These are phyloP conservation scores for Prinsepia uniflora DNA, from an alignment of 306 rosid genomes.

Conservation along the genomic window DNA sequence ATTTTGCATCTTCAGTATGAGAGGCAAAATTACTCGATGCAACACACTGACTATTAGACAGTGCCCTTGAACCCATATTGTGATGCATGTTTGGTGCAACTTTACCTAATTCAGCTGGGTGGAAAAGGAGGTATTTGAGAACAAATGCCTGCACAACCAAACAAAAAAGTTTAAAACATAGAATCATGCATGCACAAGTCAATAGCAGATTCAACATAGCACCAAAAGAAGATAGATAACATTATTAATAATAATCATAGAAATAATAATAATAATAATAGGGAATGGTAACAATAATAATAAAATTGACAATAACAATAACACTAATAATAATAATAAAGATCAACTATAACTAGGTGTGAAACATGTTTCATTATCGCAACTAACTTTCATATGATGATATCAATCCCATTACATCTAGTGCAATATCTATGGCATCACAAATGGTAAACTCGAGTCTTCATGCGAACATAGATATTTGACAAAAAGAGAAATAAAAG, in stretches of 20 bases:
- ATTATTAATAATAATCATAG: not conserved
- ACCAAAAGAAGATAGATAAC: not conserved
- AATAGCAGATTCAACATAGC: not conserved
- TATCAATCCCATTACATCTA: not conserved
- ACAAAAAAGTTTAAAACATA: constrained; percentile 26
- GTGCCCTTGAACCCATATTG: constrained; percentile 40
- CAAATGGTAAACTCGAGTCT: not conserved
- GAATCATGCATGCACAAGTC: constrained; percentile 15
- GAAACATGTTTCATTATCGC: not conserved
- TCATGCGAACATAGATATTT: not conserved
- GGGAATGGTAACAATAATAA: not conserved
- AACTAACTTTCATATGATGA: not conserved
- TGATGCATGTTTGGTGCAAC: constrained; percentile 43
- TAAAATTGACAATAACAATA: not conserved
- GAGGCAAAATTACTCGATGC: constrained; percentile 62
- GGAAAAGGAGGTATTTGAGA: constrained; percentile 80
- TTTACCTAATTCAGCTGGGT: constrained; percentile 48
- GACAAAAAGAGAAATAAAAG: not conserved
- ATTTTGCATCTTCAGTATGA: constrained; percentile 64
- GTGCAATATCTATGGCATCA: not conserved
- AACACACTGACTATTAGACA: constrained; percentile 45
- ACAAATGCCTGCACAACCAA: constrained; percentile 75
- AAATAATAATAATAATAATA: too few species aligned
- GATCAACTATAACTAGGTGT: not conserved
- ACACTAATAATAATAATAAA: not conserved